Percentiles rank a stretch among this genome's conserved stretches.
phyloP scores from a whole-genome alignment of 768 basidiomycete genomes.

The Termitomyces sp. region DNA sequence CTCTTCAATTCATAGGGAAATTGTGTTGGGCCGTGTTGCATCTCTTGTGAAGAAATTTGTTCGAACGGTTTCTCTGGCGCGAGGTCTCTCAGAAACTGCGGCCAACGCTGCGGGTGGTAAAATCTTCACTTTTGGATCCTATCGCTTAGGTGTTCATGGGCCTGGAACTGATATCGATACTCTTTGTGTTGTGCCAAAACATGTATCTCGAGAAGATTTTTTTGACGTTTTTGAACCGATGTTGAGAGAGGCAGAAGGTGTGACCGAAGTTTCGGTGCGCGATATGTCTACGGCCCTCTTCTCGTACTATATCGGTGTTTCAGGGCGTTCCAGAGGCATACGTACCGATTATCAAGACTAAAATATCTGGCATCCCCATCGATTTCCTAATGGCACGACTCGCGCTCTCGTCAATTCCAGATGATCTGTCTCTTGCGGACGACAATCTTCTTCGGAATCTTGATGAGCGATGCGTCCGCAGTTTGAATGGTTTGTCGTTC shows the following conservation, averaged over 20 bases:
- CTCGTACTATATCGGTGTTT: neutral
- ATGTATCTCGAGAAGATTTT: slow-evolving; percentile 94
- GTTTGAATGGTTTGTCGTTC: slow-evolving; percentile 68
- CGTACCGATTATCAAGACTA: slow-evolving; percentile 91
- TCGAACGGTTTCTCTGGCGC: slow-evolving; percentile 66
- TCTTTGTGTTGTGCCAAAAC: slow-evolving; percentile 95
- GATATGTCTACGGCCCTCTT: neutral
- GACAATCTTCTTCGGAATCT: slow-evolving; percentile 88
- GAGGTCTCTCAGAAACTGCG: slow-evolving; percentile 82
- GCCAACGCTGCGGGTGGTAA: slow-evolving; percentile 92
- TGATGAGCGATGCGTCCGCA: slow-evolving; percentile 92
- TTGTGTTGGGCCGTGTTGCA: slow-evolving; percentile 85
- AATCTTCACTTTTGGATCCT: slow-evolving; percentile 98
- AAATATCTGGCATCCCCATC: slow-evolving; percentile 86
- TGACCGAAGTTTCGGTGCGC: slow-evolving; percentile 84
- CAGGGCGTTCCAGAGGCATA: slow-evolving; percentile 96
- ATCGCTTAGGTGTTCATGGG: slow-evolving; percentile 95
- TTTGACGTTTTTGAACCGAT: slow-evolving; percentile 87
- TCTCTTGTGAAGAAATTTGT: slow-evolving; percentile 93
- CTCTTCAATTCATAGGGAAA: slow-evolving; percentile 56
- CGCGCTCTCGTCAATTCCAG: slow-evolving; percentile 82
- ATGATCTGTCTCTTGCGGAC: slow-evolving; percentile 85
- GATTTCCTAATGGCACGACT: slow-evolving; percentile 93
- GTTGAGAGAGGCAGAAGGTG: slow-evolving; percentile 79
- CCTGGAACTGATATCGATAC: slow-evolving; percentile 98